phyloP scores from a whole-genome alignment of 345 rosid species.

The Bruguiera sexangula region DNA sequence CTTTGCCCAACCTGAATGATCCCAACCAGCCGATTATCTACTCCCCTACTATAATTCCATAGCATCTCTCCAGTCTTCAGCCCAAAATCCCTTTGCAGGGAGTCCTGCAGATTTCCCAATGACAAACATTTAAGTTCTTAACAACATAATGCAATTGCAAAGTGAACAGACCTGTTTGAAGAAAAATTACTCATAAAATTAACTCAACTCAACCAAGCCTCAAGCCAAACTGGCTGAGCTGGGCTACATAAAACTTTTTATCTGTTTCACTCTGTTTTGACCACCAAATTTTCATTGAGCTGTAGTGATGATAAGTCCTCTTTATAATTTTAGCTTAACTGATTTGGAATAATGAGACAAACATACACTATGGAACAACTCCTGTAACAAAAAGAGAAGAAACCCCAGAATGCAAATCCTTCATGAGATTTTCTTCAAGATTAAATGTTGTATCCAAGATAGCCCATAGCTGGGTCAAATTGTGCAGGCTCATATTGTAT shows the following conservation, averaged over 20 bases:
- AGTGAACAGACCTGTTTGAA: neutral
- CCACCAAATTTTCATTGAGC: too few species aligned
- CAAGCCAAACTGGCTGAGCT: too few species aligned
- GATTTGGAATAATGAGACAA: too few species aligned
- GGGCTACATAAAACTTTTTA: too few species aligned
- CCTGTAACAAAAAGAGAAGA: too few species aligned
- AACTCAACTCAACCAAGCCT: too few species aligned
- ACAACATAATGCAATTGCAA: slow-evolving; percentile 7
- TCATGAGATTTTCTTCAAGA: too few species aligned
- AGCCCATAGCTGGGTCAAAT: neutral
- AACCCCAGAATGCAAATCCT: too few species aligned
- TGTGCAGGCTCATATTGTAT: neutral
- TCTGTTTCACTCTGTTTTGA: too few species aligned
- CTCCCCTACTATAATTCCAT: slow-evolving; percentile 89
- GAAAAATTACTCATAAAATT: neutral
- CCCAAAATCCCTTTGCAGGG: slow-evolving; percentile 85
- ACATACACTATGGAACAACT: too few species aligned
- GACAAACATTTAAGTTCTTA: slow-evolving; percentile 5
- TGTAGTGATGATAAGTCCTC: too few species aligned
- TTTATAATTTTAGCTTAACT: too few species aligned
- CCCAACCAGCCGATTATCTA: slow-evolving; percentile 73
- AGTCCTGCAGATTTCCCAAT: slow-evolving; percentile 46
- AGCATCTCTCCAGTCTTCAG: slow-evolving; percentile 92
- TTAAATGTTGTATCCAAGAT: neutral
- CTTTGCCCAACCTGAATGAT: slow-evolving; percentile 57